Evolutionary conservation across 768 basidiomycete species (phyloP), one percentile per base, ranked within the genome.

Genomic region (Gelatoporia subvermispora): DNA sequence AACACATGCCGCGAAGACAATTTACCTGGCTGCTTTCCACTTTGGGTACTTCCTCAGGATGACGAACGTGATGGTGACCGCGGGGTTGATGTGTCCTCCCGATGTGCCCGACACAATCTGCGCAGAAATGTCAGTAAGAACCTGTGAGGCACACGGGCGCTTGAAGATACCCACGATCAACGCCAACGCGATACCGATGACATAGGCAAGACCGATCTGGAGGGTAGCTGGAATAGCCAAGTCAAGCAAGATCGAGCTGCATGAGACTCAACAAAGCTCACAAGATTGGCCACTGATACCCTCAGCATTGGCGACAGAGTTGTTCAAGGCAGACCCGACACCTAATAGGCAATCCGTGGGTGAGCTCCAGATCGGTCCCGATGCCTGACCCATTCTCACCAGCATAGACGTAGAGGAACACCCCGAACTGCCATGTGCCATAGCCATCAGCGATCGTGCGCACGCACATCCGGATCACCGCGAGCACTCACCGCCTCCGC

Each of bases 41-140:
- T 62, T 45, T 1, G 84, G 79, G 63, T 84, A 81, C 1, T 74
- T 74, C 50, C 68, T 77, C 69, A 79, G 77, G 13, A 84, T 9
- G 16, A 72, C 65, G 37, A 74, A 65, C 8, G 74, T 64, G 41
- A 85, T 66, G 3, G 83, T 81, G 18, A 86, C 71, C 41, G 76
- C 73, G 2, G 87, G 88, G 42, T 68, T 70, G 50, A 74, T 66
- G 57, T 74, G 73, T 1, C 69, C 68, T 8, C 70, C 68, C 0
- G 68, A 71, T 2, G 67, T 66, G 8, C 65, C 57, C 36, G 60
- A 67, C 2, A 65, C 57, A 55, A 58, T 20, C 16, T 13, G 24
- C 1, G 17, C 16, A 7, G 49, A 25, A 28, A 11, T 13, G 15
- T 3, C 1, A 10, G 9, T 18, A 15, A 28, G 35, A 24, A 9